Conservation (phyloP, 257 asterid genomes). For the Osmanthus fragrans region DNA sequence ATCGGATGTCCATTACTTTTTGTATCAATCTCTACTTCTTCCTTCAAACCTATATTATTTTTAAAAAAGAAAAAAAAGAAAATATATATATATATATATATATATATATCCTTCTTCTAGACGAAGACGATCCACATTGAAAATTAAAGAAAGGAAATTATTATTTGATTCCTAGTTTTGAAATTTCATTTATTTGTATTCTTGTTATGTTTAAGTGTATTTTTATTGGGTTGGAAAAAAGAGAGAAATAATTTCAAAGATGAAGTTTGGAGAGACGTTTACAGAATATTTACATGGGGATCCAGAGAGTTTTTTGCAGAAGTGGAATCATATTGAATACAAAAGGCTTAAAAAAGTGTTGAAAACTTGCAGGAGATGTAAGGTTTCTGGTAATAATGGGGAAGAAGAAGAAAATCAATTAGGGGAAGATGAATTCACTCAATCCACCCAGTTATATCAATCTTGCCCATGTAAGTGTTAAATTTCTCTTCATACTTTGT, state of each 20-base stretch:
- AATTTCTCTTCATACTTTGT: neutral
- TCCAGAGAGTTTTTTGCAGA: conserved; percentile 50
- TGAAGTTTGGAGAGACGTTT: conserved; percentile 91
- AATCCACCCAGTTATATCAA: conserved; percentile 30
- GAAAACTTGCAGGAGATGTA: conserved; percentile 63
- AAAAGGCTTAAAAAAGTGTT: conserved; percentile 85
- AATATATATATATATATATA: too few relatives aligned
- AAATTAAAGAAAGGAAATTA: neutral
- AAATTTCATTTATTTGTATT: conserved; percentile 4
- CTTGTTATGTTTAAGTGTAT: conserved; percentile 4
- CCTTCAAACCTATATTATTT: neutral
- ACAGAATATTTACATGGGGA: conserved; percentile 63
- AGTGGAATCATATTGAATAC: conserved; percentile 69
- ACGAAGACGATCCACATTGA: neutral
- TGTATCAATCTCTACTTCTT: conserved; percentile 18
- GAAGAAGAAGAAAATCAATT: conserved; percentile 24
- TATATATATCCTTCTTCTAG: too few relatives aligned
- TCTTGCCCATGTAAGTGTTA: conserved; percentile 52
- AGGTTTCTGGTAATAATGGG: conserved; percentile 30
- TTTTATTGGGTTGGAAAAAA: conserved; percentile 6
- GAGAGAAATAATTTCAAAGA: conserved; percentile 23
- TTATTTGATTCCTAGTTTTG: neutral
- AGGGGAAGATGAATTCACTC: conserved; percentile 20
- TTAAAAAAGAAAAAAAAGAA: neutral
- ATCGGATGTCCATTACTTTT: neutral